These are phyloP conservation scores for Aureobasidium pullulans DNA, from an alignment of 2,329 filamentous ascomycete genomes.

Conservation along the genomic window DNA sequence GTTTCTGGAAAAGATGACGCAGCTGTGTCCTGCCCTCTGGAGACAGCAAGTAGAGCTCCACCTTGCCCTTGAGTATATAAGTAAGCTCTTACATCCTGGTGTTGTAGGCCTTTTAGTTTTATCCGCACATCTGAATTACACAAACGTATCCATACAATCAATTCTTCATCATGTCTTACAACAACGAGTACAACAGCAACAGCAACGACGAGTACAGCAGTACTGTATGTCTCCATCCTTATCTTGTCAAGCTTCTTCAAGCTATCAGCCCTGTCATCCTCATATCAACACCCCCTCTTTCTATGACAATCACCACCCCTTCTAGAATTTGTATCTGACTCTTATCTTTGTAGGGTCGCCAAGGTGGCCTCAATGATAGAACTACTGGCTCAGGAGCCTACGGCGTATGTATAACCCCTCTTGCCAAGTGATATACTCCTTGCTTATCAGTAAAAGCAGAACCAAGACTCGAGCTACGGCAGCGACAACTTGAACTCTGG, in stretches of 20 bases:
- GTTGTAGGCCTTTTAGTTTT: background rate
- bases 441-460: background rate
- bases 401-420: background rate
- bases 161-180: constrained; percentile 5
- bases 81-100: background rate
- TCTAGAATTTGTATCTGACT: background rate
- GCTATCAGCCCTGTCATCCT: background rate
- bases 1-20: background rate
- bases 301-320: background rate
- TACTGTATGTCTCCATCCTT: constrained; percentile 5
- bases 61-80: background rate
- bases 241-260: background rate
- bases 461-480: background rate
- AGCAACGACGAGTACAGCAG: constrained; percentile 9
- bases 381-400: background rate
- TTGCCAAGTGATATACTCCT: background rate
- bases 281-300: background rate
- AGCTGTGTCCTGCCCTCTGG: background rate
- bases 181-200: constrained; percentile 6
- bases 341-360: background rate
- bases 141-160: background rate
- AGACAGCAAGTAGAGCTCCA: background rate
- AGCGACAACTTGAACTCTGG: background rate
- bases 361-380: background rate
- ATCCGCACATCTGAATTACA: too few relatives aligned